Evolutionary conservation across 148 eudicot genomes (phyloP).

Genomic region (Nepenthes gracilis): DNA sequence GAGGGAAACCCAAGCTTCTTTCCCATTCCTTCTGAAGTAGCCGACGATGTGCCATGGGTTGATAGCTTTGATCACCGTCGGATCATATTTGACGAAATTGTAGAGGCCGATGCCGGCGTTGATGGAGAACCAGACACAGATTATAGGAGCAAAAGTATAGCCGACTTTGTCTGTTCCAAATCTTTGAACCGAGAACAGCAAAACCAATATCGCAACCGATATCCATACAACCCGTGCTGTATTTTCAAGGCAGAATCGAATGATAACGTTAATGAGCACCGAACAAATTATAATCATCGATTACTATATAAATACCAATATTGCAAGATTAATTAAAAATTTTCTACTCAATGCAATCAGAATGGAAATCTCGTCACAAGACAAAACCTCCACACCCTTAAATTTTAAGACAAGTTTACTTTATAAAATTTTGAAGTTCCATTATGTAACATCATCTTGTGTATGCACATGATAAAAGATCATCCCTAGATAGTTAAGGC

Average conservation of each 20-base stretch:
- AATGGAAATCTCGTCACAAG: too few relatives aligned
- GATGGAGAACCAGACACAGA: conserved; percentile 26
- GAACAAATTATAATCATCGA: too few relatives aligned
- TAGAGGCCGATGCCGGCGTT: conserved; percentile 27
- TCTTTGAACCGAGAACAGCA: conserved; percentile 29
- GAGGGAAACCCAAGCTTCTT: conserved; percentile 32
- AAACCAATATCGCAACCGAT: conserved; percentile 18
- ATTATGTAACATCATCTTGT: too few relatives aligned
- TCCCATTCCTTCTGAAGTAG: conserved; percentile 26
- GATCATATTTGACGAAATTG: conserved; percentile 30
- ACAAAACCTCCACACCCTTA: too few relatives aligned
- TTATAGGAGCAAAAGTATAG: conserved; percentile 36
- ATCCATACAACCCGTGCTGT: conserved; percentile 27
- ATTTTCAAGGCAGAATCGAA: neutral
- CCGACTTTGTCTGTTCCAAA: conserved; percentile 45
- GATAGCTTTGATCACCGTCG: conserved; percentile 23
- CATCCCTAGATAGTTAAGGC: too few relatives aligned
- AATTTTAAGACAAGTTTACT: too few relatives aligned
- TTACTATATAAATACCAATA: too few relatives aligned
- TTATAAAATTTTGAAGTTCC: too few relatives aligned
- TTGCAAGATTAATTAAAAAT: too few relatives aligned
- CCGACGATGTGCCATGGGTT: conserved; percentile 26
- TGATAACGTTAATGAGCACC: neutral
- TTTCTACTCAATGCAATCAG: too few relatives aligned
- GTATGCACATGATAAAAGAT: too few relatives aligned